Conservation (phyloP, 306 rosid genomes). For the Hippophae tibetana region DNA sequence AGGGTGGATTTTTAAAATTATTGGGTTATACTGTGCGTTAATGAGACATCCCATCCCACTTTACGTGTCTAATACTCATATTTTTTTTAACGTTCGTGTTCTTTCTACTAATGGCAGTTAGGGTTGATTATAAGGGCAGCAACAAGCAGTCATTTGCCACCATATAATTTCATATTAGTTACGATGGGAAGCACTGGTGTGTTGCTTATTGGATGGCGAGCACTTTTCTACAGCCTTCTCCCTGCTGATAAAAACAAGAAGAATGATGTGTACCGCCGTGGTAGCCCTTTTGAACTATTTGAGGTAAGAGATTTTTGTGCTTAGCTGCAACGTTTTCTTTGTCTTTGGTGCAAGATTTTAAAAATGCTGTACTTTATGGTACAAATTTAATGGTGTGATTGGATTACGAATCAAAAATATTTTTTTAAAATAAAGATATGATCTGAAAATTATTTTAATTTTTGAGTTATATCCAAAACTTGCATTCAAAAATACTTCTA, state of each 20-base stretch:
- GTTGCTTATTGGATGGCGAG: slow-evolving; percentile 64
- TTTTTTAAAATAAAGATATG: too few species aligned
- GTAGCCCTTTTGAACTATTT: slow-evolving; percentile 83
- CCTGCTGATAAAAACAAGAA: slow-evolving; percentile 48
- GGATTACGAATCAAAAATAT: too few species aligned
- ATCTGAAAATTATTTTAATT: not conserved
- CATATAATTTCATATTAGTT: slow-evolving; percentile 48
- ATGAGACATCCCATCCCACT: too few species aligned
- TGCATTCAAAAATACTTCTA: too few species aligned
- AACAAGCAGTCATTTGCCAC: slow-evolving; percentile 49
- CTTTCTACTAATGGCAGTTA: slow-evolving; percentile 34
- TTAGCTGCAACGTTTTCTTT: slow-evolving; percentile 1
- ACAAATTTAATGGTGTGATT: too few species aligned
- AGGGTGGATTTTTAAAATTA: too few species aligned
- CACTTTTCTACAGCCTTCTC: slow-evolving; percentile 46
- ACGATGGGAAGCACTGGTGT: slow-evolving; percentile 88
- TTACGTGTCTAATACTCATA: not conserved
- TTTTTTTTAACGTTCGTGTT: not conserved
- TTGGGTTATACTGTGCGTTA: too few species aligned
- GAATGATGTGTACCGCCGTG: slow-evolving; percentile 71
- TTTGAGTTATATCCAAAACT: too few species aligned
- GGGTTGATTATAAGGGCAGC: slow-evolving; percentile 63
- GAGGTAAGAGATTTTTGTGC: slow-evolving; percentile 38
- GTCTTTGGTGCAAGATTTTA: not conserved
- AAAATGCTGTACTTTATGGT: too few species aligned